Conservation (phyloP, 108 stramenopile genomes). For the Thalassiosira profunda region DNA sequence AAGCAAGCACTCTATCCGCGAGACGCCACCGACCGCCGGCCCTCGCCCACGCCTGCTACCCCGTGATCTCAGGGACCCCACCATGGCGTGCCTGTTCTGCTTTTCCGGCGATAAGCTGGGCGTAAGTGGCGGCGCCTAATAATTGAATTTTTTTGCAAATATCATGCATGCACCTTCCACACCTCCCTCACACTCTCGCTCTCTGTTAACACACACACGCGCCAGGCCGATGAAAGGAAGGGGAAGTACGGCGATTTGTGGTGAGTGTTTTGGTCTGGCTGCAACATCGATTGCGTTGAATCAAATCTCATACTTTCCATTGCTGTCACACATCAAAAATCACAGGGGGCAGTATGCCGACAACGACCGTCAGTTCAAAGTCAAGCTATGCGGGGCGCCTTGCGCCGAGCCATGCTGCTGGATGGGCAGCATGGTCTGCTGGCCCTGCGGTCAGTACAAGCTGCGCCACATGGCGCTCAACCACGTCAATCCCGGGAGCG, state of each 20-base stretch:
- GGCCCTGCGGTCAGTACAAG: constrained; percentile 63
- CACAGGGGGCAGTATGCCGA: constrained; percentile 50
- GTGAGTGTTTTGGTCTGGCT: constrained; percentile 13
- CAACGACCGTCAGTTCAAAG: constrained; percentile 59
- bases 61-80: no score
- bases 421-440: constrained; percentile 59
- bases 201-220: no score
- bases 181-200: no score
- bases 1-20: no score
- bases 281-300: neutral
- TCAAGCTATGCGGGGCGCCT: constrained; percentile 68
- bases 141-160: no score
- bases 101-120: constrained; percentile 61
- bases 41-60: no score
- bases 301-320: neutral
- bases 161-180: no score
- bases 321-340: neutral
- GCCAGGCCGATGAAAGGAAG: constrained; percentile 55
- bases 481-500: constrained; percentile 67
- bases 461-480: constrained; percentile 77
- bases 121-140: no score
- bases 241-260: constrained; percentile 65
- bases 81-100: constrained; percentile 63
- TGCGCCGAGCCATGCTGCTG: constrained; percentile 69
- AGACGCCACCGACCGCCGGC: no score